Evolutionary conservation across 2,329 filamentous ascomycete genomes (phyloP), one percentile per base, ranked within the genome.

Genomic region (Microascus cirrosus): DNA sequence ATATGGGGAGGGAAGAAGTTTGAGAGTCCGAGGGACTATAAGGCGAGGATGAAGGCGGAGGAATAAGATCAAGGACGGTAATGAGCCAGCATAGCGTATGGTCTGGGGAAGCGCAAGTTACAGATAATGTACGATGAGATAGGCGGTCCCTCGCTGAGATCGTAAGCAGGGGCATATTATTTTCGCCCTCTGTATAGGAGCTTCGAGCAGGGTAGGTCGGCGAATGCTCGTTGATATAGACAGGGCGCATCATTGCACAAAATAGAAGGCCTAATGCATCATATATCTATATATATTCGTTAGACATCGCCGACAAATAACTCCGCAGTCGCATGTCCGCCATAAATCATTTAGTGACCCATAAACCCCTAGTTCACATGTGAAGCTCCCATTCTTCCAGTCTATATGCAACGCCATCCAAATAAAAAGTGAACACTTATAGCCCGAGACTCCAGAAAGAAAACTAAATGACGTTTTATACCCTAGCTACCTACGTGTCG

Each of bases 1-100:
- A 82, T 97, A 74, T 97, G 94, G 94, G 77, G 80, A 54, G 78
- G 80, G 35, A 81, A 82, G 60, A 74, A 74, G 66, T 77, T 77
- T 62, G 92, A 96, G 75, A 95, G 85, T 69, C 94, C 94, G 10
- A 82, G 91, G 64, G 86, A 90, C 60, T 99, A 90, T 73, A 99
- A 99, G 77, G 85, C 70, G 36, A 59, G 53, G 25, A 54, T 61
- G 56, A 61, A 54, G 48, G 50, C 24, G 22, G 50, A 55, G 48
- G 52, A 35, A 34, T 39, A 48, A 22, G 15, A 15, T 51, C 45
- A 18, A 15, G 5, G 18, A 34, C 20, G 45, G 45, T 11, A 11
- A 42, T 42, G 36, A 4, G 36, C 15, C 8, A 32, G 28, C 28
- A 32, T 32, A 32, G 28, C 28, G 8, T 32, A 32, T 32, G 28